A percentile compares a stretch with the other conserved stretches of the same genome.
Evolutionary conservation across 768 basidiomycete genomes (phyloP).

Genomic region (Pleurotus cornucopiae): DNA sequence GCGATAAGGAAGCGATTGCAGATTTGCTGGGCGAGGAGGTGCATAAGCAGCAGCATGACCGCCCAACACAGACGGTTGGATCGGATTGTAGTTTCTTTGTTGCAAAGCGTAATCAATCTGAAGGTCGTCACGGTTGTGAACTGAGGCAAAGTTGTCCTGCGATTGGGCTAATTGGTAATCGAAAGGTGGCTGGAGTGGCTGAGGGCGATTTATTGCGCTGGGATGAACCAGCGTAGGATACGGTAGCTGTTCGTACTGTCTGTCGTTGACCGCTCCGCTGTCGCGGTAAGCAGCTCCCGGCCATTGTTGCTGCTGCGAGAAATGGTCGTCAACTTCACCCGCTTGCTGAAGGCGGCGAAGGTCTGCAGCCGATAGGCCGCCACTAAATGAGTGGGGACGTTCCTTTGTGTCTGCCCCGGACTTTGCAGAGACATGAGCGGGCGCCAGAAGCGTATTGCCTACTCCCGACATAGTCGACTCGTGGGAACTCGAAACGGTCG

Average conservation of each 20-base stretch:
- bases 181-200: slow-evolving; percentile 46
- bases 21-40: slow-evolving; percentile 48
- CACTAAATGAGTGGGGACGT: slow-evolving; percentile 79
- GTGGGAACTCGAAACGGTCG: slow-evolving; percentile 56
- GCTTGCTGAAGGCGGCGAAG: slow-evolving; percentile 72
- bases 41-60: slow-evolving; percentile 44
- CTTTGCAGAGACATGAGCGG: slow-evolving; percentile 49
- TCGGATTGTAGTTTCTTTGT: slow-evolving; percentile 50
- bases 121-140: slow-evolving; percentile 38
- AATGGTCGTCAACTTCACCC: slow-evolving; percentile 40
- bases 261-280: slow-evolving; percentile 29
- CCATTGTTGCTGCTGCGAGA: slow-evolving; percentile 45
- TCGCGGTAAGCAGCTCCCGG: slow-evolving; percentile 47
- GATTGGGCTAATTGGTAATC: slow-evolving; percentile 41
- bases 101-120: slow-evolving; percentile 56
- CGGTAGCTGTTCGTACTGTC: slow-evolving; percentile 43
- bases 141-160: slow-evolving; percentile 22
- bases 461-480: slow-evolving; percentile 47
- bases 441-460: slow-evolving; percentile 54
- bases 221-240: slow-evolving; percentile 69
- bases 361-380: slow-evolving; percentile 70
- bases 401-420: slow-evolving; percentile 60
- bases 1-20: slow-evolving; percentile 51
- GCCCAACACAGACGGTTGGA: slow-evolving; percentile 25
- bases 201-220: slow-evolving; percentile 45